A percentile compares a stretch with the other conserved stretches of the same genome.
These are phyloP conservation scores for Penicillium silybi DNA, from an alignment of 495 filamentous ascomycete species.

Conservation along the genomic window DNA sequence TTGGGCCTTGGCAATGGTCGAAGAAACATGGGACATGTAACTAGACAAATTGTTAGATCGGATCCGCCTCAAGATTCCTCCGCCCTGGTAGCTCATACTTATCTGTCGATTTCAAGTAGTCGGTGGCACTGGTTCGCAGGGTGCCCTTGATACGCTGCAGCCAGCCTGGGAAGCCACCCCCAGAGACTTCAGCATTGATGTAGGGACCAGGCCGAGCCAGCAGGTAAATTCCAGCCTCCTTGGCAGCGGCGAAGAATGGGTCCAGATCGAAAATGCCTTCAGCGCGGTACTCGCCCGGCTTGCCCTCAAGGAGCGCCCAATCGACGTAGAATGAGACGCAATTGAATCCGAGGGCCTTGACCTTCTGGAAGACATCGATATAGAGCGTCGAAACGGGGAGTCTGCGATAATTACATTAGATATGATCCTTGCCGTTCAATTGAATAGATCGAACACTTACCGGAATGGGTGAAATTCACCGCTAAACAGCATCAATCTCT, in stretches of 20 bases:
- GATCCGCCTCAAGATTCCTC: neutral
- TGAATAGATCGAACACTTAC: constrained; percentile 20
- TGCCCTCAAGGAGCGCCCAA: constrained; percentile 78
- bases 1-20: constrained; percentile 66
- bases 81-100: constrained; percentile 27
- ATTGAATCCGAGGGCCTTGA: constrained; percentile 73
- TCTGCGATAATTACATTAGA: constrained; percentile 29
- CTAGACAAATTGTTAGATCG: constrained; percentile 15
- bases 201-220: constrained; percentile 69
- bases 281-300: constrained; percentile 61
- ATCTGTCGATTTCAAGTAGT: constrained; percentile 63
- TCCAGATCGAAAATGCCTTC: constrained; percentile 67
- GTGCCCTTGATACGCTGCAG: constrained; percentile 58
- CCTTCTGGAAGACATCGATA: constrained; percentile 75
- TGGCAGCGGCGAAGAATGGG: constrained; percentile 69
- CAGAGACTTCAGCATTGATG: constrained; percentile 63
- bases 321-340: constrained; percentile 71
- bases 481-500: constrained; percentile 67
- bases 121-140: constrained; percentile 55
- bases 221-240: constrained; percentile 66
- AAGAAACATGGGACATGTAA: constrained; percentile 45
- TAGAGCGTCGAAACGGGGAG: constrained; percentile 69
- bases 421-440: neutral
- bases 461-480: constrained; percentile 71
- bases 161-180: constrained; percentile 64